phyloP scores from a whole-genome alignment of 2,329 filamentous ascomycete species.

The Ophiocordyceps australis region DNA sequence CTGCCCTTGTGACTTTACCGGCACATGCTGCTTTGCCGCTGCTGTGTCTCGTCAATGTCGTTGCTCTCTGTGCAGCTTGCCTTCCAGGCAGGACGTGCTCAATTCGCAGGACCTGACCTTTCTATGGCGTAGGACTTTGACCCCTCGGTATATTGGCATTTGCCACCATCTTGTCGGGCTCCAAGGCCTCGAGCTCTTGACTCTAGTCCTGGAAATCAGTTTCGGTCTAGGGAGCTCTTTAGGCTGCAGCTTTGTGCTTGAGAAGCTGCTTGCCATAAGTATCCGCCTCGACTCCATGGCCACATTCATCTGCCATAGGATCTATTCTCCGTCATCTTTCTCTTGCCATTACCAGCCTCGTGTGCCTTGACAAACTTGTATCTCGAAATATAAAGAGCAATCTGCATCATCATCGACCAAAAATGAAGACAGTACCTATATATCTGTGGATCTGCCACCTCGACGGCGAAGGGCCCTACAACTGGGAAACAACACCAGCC shows the following conservation, averaged over 20 bases:
- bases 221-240: neutral
- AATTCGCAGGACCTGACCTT: neutral
- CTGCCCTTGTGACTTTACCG: no score
- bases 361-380: neutral
- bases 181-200: neutral
- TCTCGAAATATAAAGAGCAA: neutral
- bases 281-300: neutral
- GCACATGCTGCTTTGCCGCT: no score
- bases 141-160: neutral
- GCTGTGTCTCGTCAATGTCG: no score
- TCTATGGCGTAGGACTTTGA: neutral
- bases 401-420: neutral
- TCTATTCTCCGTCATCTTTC: no score
- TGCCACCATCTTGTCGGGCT: neutral
- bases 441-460: constrained; percentile 4
- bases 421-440: neutral
- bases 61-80: no score
- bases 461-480: constrained; percentile 2
- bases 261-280: neutral
- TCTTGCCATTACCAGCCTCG: no score
- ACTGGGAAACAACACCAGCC: constrained; percentile 2
- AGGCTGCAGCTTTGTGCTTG: neutral
- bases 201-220: neutral
- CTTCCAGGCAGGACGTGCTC: neutral
- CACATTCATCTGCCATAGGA: no score